Percentiles rank a stretch among this genome's conserved stretches.
Conservation (phyloP, 345 rosid genomes). For the Odontarrhena argentea region DNA sequence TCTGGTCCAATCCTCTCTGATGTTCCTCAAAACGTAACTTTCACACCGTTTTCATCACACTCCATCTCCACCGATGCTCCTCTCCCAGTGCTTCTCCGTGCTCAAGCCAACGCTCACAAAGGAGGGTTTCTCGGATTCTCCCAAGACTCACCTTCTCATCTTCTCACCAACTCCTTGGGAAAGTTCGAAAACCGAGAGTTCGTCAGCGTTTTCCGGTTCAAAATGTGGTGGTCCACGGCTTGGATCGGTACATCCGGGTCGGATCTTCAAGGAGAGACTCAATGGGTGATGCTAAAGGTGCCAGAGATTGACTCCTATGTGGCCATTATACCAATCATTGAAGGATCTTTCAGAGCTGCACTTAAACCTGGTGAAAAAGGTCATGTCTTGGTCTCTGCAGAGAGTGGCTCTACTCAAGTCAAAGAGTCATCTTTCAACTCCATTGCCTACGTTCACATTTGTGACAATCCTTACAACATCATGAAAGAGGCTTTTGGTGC, state of each 20-base stretch:
- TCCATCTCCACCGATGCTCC: constrained; percentile 57
- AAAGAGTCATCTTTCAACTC: constrained; percentile 58
- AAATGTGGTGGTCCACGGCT: constrained; percentile 91
- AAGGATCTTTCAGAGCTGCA: constrained; percentile 69
- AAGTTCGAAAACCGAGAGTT: constrained; percentile 60
- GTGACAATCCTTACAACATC: constrained; percentile 66
- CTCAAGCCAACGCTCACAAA: constrained; percentile 51
- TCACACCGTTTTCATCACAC: constrained; percentile 52
- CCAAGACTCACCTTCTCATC: constrained; percentile 46
- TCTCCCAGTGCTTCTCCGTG: constrained; percentile 52
- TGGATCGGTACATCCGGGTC: constrained; percentile 82
- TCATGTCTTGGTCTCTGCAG: constrained; percentile 59
- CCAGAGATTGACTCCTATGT: constrained; percentile 63
- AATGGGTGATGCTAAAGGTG: constrained; percentile 69
- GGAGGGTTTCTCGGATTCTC: constrained; percentile 77
- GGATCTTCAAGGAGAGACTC: constrained; percentile 80
- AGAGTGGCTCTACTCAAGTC: constrained; percentile 65
- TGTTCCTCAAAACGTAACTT: constrained; percentile 62
- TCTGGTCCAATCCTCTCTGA: constrained; percentile 55
- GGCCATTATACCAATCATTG: constrained; percentile 64
- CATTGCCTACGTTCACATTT: constrained; percentile 75
- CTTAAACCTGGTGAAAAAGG: constrained; percentile 64
- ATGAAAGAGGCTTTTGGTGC: constrained; percentile 81
- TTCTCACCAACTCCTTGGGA: constrained; percentile 62
- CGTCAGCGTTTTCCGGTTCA: constrained; percentile 71